phyloP scores from a whole-genome alignment of 1,284 basidiomycete genomes.

The Cutaneotrichosporon arboriforme region DNA sequence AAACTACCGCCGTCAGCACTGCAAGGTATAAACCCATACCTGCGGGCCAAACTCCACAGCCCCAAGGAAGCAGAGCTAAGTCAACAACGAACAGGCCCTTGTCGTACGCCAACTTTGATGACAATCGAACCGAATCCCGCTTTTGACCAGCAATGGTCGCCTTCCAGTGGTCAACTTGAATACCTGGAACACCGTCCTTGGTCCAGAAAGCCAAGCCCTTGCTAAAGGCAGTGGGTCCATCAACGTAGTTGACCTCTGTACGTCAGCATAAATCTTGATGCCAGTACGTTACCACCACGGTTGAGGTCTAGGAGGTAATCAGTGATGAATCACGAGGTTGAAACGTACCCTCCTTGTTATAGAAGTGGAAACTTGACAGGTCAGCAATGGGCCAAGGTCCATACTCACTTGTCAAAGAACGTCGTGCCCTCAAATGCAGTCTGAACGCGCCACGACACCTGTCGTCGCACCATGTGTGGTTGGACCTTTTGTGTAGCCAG shows the following conservation, averaged over 20 bases:
- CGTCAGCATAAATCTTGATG: neutral
- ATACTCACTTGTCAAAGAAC: conserved; percentile 43
- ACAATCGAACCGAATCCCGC: conserved; percentile 58
- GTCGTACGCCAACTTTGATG: conserved; percentile 60
- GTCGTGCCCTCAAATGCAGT: conserved; percentile 36
- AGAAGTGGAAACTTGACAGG: conserved; percentile 35
- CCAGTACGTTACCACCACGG: conserved; percentile 34
- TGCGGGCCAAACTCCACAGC: conserved; percentile 76
- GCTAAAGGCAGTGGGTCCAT: conserved; percentile 20
- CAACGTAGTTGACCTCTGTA: conserved; percentile 23
- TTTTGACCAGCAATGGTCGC: conserved; percentile 15
- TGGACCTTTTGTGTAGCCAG: too few relatives aligned
- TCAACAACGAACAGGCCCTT: conserved; percentile 74
- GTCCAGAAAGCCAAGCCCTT: conserved; percentile 37
- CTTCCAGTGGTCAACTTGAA: conserved; percentile 42
- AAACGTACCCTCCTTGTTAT: conserved; percentile 24
- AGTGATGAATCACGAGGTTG: conserved; percentile 1
- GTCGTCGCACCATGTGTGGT: neutral
- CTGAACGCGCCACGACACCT: conserved; percentile 25
- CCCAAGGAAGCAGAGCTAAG: conserved; percentile 66
- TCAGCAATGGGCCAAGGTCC: neutral
- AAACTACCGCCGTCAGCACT: conserved; percentile 27
- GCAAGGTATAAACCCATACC: conserved; percentile 40
- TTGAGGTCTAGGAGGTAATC: conserved; percentile 29
- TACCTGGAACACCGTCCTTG: conserved; percentile 25